A percentile compares a stretch with the other conserved stretches of the same genome.
phyloP scores from a whole-genome alignment of 2,329 filamentous ascomycete genomes.

The Fusarium nematophilum region DNA sequence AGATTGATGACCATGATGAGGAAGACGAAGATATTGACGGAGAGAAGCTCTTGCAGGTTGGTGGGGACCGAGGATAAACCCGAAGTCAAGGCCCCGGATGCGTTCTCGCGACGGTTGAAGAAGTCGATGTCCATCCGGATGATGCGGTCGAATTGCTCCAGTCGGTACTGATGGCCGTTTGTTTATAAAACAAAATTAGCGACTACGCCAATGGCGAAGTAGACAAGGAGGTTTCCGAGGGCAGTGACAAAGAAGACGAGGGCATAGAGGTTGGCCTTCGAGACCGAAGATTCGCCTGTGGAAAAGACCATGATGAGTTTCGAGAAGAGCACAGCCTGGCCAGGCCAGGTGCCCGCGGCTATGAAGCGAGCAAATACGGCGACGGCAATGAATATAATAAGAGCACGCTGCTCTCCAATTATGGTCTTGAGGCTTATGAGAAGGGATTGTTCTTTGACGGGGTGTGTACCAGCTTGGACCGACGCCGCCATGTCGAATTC shows the following conservation, averaged over 20 bases:
- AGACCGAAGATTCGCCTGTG: slow-evolving; percentile 5
- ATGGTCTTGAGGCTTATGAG: slow-evolving; percentile 24
- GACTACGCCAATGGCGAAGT: slow-evolving; percentile 33
- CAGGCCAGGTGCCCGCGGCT: slow-evolving; percentile 46
- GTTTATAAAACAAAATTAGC: slow-evolving; percentile 34
- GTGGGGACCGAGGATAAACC: slow-evolving; percentile 49
- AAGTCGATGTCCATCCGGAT: slow-evolving; percentile 56
- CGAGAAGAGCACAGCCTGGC: slow-evolving; percentile 48
- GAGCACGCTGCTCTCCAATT: slow-evolving; percentile 20
- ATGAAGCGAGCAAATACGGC: background rate
- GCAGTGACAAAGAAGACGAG: slow-evolving; percentile 47
- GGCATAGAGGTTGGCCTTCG: slow-evolving; percentile 51
- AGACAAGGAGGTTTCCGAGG: slow-evolving; percentile 34
- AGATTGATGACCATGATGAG: slow-evolving; percentile 55
- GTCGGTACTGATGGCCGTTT: slow-evolving; percentile 41
- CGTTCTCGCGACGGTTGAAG: slow-evolving; percentile 49
- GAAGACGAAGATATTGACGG: slow-evolving; percentile 56
- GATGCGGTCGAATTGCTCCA: slow-evolving; percentile 44
- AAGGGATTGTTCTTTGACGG: slow-evolving; percentile 3
- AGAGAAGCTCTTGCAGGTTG: slow-evolving; percentile 59
- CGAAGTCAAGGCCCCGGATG: slow-evolving; percentile 48
- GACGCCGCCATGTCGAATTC: slow-evolving; percentile 10
- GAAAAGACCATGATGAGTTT: slow-evolving; percentile 45
- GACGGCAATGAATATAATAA: slow-evolving; percentile 13
- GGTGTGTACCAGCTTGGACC: background rate